Conservation (phyloP, 805 yeast genomes). For the Myxozyma melibiosi region DNA sequence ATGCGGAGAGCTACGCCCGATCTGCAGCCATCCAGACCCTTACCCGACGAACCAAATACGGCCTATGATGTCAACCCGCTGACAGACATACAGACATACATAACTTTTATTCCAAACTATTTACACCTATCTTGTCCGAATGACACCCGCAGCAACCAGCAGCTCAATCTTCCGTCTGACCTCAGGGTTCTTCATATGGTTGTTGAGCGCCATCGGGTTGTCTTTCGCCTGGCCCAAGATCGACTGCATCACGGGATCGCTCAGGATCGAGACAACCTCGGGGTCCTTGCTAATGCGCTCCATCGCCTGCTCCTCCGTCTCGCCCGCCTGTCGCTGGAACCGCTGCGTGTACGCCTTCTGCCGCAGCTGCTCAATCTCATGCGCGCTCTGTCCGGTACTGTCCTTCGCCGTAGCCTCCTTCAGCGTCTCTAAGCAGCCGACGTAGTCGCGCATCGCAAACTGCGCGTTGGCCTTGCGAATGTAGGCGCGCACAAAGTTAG, state of each 20-base stretch:
- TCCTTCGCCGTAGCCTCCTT: conserved; percentile 78
- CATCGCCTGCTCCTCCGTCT: conserved; percentile 88
- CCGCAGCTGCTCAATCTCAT: conserved; percentile 77
- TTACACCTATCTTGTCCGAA: conserved; percentile 53
- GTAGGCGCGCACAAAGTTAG: conserved; percentile 88
- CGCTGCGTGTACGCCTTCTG: conserved; percentile 67
- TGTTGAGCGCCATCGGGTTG: conserved; percentile 95
- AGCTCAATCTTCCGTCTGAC: conserved; percentile 83
- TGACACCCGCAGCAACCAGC: conserved; percentile 94
- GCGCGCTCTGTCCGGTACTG: conserved; percentile 54
- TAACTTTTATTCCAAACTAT: background rate
- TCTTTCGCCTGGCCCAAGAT: conserved; percentile 91
- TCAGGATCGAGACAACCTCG: conserved; percentile 84
- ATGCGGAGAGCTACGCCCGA: background rate
- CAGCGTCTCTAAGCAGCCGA: conserved; percentile 78
- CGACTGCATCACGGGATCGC: conserved; percentile 95
- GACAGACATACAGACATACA: background rate
- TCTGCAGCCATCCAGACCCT: background rate
- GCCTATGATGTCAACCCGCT: no score
- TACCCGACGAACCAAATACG: no score
- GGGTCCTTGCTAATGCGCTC: conserved; percentile 91
- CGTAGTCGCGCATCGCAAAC: conserved; percentile 84
- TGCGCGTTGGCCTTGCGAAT: conserved; percentile 95
- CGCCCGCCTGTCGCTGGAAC: conserved; percentile 74
- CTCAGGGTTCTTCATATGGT: conserved; percentile 96